Conservation (phyloP, 192 early-diverging fungal genomes). For the Podila clonocystis region DNA sequence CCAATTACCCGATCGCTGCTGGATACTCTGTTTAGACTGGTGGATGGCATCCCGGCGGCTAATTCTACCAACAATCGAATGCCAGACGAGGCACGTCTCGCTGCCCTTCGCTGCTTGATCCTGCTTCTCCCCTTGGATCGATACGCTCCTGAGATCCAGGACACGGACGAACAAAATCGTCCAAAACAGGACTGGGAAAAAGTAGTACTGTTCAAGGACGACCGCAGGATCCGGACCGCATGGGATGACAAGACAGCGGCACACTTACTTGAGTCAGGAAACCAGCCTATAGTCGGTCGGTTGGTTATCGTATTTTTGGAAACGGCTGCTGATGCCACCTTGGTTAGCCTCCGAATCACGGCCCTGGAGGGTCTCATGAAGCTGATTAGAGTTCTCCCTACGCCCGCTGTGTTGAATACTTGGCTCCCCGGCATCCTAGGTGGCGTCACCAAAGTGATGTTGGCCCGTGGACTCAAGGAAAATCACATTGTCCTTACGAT, state of each 20-base stretch:
- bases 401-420: slow-evolving; percentile 10
- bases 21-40: slow-evolving; percentile 13
- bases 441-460: slow-evolving; percentile 19
- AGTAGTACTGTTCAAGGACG: neutral
- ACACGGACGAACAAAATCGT: neutral
- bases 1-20: slow-evolving; percentile 8
- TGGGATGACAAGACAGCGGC: slow-evolving; percentile 10
- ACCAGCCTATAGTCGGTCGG: slow-evolving; percentile 5
- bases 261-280: slow-evolving; percentile 10
- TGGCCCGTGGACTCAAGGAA: slow-evolving; percentile 37
- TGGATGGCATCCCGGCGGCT: slow-evolving; percentile 22
- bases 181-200: neutral
- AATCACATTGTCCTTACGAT: slow-evolving; percentile 16
- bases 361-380: slow-evolving; percentile 29
- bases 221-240: slow-evolving; percentile 1
- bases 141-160: neutral
- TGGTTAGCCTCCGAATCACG: slow-evolving; percentile 14
- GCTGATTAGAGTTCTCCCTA: slow-evolving; percentile 16
- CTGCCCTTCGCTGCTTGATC: slow-evolving; percentile 21
- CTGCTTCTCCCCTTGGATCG: slow-evolving; percentile 19
- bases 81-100: slow-evolving; percentile 36
- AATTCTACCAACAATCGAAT: slow-evolving; percentile 10
- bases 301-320: slow-evolving; percentile 22
- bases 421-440: slow-evolving; percentile 32
- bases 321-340: slow-evolving; percentile 13